phyloP scores from a whole-genome alignment of 129 eudicot species.

The Smallanthus sonchifolius region DNA sequence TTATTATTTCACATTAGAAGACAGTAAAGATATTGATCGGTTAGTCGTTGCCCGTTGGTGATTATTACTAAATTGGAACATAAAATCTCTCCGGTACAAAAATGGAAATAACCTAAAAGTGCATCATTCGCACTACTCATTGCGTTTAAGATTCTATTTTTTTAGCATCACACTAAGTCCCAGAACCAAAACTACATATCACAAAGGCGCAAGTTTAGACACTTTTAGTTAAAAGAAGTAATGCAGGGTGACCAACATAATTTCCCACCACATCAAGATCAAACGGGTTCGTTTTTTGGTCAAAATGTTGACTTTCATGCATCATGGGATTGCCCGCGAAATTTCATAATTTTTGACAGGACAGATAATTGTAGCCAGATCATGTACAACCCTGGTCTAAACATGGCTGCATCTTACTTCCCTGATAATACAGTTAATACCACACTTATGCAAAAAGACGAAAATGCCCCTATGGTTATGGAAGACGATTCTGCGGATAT shows the following conservation, averaged over 20 bases:
- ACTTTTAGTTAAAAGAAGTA: slow-evolving; percentile 17
- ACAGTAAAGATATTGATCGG: slow-evolving; percentile 20
- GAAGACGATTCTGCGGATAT: slow-evolving; percentile 70
- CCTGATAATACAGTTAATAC: neutral
- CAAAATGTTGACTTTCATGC: slow-evolving; percentile 56
- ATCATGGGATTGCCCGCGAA: slow-evolving; percentile 59
- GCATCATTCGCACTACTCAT: slow-evolving; percentile 12
- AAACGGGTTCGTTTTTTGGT: slow-evolving; percentile 44
- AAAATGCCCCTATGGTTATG: slow-evolving; percentile 22
- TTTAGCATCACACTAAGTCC: slow-evolving; percentile 7
- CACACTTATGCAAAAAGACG: slow-evolving; percentile 21
- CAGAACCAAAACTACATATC: slow-evolving; percentile 6
- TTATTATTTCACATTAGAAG: slow-evolving; percentile 23
- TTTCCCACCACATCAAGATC: slow-evolving; percentile 33
- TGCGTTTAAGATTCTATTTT: slow-evolving; percentile 22
- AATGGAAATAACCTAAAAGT: slow-evolving; percentile 40
- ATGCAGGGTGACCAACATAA: slow-evolving; percentile 51
- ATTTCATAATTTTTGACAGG: slow-evolving; percentile 64
- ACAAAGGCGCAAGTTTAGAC: slow-evolving; percentile 12
- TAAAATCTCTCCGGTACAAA: slow-evolving; percentile 12
- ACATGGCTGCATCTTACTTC: slow-evolving; percentile 16
- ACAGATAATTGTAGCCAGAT: slow-evolving; percentile 54
- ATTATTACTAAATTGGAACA: slow-evolving; percentile 23
- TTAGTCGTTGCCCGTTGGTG: slow-evolving; percentile 16
- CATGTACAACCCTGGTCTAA: slow-evolving; percentile 61